Evolutionary conservation across 805 yeast species (phyloP).

Genomic region (Isabelozyma gotoi): DNA sequence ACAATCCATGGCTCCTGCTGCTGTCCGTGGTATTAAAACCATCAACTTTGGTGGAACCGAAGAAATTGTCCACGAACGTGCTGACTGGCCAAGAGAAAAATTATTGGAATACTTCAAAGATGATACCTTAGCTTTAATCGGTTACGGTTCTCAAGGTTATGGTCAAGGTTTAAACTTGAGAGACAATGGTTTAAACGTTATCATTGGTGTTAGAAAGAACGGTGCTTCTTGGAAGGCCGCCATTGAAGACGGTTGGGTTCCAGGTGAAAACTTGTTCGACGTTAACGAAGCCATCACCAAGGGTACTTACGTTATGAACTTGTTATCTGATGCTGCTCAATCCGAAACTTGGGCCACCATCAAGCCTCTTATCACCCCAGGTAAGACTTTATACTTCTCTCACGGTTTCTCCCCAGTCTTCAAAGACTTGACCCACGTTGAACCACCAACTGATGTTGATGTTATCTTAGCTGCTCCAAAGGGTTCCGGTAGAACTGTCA

Average conservation of each 20-base stretch:
- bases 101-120: conserved; percentile 94
- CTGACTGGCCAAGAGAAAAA: conserved; percentile 99
- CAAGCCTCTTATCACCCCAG: conserved; percentile 92
- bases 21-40: conserved; percentile 89
- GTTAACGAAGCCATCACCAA: conserved; percentile 88
- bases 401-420: conserved; percentile 99
- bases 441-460: conserved; percentile 90
- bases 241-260: conserved; percentile 99
- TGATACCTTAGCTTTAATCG: conserved; percentile 96
- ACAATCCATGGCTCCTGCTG: conserved; percentile 44
- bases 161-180: conserved; percentile 99
- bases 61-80: conserved; percentile 96
- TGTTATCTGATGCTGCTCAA: conserved; percentile 98
- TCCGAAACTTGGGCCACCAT: conserved; percentile 93
- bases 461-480: conserved; percentile 99
- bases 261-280: conserved; percentile 96
- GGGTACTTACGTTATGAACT: conserved; percentile 96
- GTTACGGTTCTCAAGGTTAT: conserved; percentile 99
- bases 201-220: conserved; percentile 96
- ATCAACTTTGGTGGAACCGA: conserved; percentile 96
- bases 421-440: conserved; percentile 96
- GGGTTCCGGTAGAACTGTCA: conserved; percentile 99
- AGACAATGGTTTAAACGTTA: conserved; percentile 97
- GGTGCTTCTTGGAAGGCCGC: conserved; percentile 99
- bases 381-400: conserved; percentile 97